Base-by-base conservation (phyloP, 192 early-diverging fungal species). In the Linnemannia schmuckeri region DNA sequence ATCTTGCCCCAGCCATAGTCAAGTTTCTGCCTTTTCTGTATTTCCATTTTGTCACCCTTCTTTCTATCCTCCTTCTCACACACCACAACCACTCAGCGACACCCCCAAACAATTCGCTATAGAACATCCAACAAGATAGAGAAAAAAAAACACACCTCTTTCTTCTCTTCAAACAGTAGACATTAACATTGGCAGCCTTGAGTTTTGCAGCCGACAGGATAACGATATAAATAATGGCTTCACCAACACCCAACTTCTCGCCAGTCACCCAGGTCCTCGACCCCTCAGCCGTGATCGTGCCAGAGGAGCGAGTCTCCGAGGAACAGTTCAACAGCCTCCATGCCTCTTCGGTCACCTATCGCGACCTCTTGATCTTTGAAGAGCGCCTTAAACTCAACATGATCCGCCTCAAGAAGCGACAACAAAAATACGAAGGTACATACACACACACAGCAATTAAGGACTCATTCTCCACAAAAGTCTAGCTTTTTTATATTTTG, bases 291-390 rank as follows among this genome's bases (percentile, higher is more conserved):
- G 70, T 82, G 8, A 37, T 68, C 24, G 74, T 55, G 57, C 63
- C 76, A 27, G 77, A 88, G 63, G 82, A 89, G 54, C 81, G 71
- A 66, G 85, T 87, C 8, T 78, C 79, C 6, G 85, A 77, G 18
- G 85, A 87, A 46, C 85, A 87, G 63, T 87, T 87, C 80, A 87
- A 81, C 46, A 75, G 4, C 40, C 18, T 81, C 38, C 85, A 87
- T 75, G 85, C 85, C 27, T 87, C 85, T 15, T 87, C 89, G 22
- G 88, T 87, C 35, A 89, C 90, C 15, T 96, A 93, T 83, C 91
- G 94, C 75, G 96, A 96, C 89, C 91, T 95, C 70, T 91, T 96
- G 47, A 94, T 96, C 57, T 96, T 96, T 84, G 96, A 96, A 75
- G 96, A 96, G 83, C 89, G 96, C 54, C 89, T 96, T 38, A 94